phyloP scores from a whole-genome alignment of 257 asterid species.

The Capsicum pubescens region DNA sequence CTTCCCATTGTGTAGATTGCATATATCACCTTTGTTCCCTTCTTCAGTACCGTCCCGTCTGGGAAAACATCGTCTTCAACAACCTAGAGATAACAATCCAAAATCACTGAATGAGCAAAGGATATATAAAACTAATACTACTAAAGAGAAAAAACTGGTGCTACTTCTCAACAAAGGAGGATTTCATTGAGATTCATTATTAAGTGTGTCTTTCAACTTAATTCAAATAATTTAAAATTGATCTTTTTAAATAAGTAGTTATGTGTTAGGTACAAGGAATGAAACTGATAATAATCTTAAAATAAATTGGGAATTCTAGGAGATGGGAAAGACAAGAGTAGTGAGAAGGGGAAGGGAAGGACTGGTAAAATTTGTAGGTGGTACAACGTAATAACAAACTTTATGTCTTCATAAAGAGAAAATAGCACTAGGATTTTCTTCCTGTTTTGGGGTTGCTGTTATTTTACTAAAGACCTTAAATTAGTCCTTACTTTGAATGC shows the following conservation, averaged over 20 bases:
- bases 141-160: too few relatives aligned
- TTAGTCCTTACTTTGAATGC: not conserved
- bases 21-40: constrained; percentile 90
- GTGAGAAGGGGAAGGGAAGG: not conserved
- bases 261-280: not conserved
- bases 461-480: not conserved
- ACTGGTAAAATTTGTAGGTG: not conserved
- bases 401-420: not conserved
- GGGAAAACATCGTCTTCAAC: constrained; percentile 84
- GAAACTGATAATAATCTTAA: not conserved
- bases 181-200: too few relatives aligned
- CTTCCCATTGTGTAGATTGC: constrained; percentile 95
- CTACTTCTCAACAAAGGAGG: too few relatives aligned
- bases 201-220: not conserved
- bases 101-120: not conserved
- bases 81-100: constrained; percentile 47
- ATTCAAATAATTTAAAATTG: too few relatives aligned
- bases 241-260: not conserved
- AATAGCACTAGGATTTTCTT: too few relatives aligned
- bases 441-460: not conserved
- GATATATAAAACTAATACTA: too few relatives aligned
- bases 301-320: not conserved
- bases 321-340: not conserved
- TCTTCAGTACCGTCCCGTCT: constrained; percentile 77
- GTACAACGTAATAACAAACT: not conserved